phyloP scores from a whole-genome alignment of 1,284 basidiomycete species.

The Exobasidium cylindrosporum region DNA sequence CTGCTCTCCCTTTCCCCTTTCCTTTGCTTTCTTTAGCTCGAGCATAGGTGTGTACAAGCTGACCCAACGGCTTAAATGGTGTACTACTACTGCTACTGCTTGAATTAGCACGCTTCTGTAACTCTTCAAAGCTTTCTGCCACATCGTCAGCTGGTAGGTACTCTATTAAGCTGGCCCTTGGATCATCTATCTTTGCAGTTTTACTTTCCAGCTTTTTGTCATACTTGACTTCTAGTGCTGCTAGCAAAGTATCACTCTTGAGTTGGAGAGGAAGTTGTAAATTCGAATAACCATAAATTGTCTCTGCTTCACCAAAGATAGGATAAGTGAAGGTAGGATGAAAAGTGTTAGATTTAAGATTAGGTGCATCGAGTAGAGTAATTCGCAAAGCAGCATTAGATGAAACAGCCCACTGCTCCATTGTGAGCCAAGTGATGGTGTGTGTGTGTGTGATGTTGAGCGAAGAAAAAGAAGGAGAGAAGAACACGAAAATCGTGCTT shows the following conservation, averaged over 20 bases:
- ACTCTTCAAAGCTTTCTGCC: constrained; percentile 18
- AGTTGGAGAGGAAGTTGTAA: constrained; percentile 67
- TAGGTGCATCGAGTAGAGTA: constrained; percentile 30
- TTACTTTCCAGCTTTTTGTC: constrained; percentile 54
- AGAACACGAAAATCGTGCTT: neutral
- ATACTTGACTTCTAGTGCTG: constrained; percentile 39
- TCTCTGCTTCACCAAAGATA: constrained; percentile 86
- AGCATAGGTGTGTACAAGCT: constrained; percentile 72
- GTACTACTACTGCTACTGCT: constrained; percentile 55
- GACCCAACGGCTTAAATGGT: constrained; percentile 73
- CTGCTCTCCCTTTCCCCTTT: constrained; percentile 59
- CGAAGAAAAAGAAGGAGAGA: neutral
- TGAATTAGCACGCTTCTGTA: constrained; percentile 65
- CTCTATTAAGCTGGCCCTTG: constrained; percentile 71
- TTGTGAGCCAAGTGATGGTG: neutral
- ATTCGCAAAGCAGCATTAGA: constrained; percentile 42
- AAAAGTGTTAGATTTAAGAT: constrained; percentile 20
- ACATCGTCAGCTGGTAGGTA: constrained; percentile 70
- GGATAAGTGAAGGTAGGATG: constrained; percentile 50
- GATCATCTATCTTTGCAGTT: constrained; percentile 74
- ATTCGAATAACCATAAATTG: constrained; percentile 86
- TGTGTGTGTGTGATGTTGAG: neutral
- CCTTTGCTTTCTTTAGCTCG: constrained; percentile 57
- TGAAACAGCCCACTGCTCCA: constrained; percentile 39
- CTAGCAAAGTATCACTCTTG: constrained; percentile 77